A percentile compares a stretch with the other conserved stretches of the same genome.
These are phyloP conservation scores for Sporisorium graminicola DNA, from an alignment of 1,284 basidiomycete genomes.

Conservation along the genomic window DNA sequence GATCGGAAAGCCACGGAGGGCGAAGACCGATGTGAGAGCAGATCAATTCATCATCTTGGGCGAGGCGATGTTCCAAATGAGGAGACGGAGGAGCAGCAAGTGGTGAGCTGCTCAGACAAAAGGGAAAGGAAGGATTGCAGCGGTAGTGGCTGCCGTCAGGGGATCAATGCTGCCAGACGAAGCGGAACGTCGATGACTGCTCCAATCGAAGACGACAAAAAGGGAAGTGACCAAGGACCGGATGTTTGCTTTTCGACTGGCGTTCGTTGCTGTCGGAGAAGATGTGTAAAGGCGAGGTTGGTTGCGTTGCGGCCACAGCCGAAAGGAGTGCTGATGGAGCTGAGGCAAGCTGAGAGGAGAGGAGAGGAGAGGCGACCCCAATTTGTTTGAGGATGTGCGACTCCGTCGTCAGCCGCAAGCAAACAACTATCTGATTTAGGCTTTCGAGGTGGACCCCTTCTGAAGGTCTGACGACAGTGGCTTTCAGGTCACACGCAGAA, in stretches of 20 bases:
- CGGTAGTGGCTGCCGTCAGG: not conserved
- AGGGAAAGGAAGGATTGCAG: not conserved
- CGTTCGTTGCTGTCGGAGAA: not conserved
- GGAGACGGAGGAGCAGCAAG: conserved; percentile 22
- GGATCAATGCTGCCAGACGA: not conserved
- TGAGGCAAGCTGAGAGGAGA: not conserved
- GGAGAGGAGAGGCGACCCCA: not conserved
- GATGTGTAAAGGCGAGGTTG: not conserved
- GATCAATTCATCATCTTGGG: conserved; percentile 41
- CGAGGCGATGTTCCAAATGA: conserved; percentile 16
- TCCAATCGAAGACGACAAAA: no score
- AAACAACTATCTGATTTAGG: no score
- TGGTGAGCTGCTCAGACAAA: conserved; percentile 9
- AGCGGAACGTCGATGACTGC: not conserved
- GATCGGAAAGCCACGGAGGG: conserved; percentile 48
- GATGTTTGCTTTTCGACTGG: not conserved
- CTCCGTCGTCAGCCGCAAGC: not conserved
- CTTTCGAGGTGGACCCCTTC: not conserved
- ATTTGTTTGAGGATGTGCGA: not conserved
- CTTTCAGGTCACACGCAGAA: not conserved
- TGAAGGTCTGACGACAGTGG: not conserved
- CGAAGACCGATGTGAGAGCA: conserved; percentile 28
- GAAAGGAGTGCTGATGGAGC: not conserved
- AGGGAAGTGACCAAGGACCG: no score
- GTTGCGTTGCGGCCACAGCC: conserved; percentile 10